Percentiles rank a stretch among this genome's conserved stretches.
Evolutionary conservation across 169 alveolate genomes (phyloP).

Genomic region (Eimeria praecox): DNA sequence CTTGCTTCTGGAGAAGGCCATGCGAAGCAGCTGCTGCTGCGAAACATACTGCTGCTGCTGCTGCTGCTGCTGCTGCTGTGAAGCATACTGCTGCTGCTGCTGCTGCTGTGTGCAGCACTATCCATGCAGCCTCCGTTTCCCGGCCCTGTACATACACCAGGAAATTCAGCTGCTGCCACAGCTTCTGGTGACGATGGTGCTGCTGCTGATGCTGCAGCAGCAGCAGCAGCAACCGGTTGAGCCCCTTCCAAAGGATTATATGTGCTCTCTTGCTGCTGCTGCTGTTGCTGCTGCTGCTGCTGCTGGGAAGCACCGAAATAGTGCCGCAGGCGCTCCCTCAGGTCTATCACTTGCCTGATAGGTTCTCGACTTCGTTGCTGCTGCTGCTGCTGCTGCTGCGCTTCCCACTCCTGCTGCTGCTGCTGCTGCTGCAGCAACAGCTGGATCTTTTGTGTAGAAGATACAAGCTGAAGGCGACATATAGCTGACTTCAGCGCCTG

Average conservation of each 20-base stretch:
- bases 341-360: not conserved
- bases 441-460: not conserved
- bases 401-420: conserved; percentile 19
- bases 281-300: conserved; percentile 53
- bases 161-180: not conserved
- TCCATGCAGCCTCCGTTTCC: not conserved
- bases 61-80: not conserved
- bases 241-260: conserved; percentile 6
- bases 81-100: not conserved
- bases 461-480: not conserved
- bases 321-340: not conserved
- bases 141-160: not conserved
- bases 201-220: conserved; percentile 24
- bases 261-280: not conserved
- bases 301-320: not conserved
- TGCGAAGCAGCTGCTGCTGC: not conserved
- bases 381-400: not conserved
- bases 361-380: not conserved
- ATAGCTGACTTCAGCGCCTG: conserved; percentile 11
- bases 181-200: not conserved
- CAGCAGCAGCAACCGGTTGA: no score
- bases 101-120: not conserved
- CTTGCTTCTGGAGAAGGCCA: not conserved
- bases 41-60: conserved; percentile 20
- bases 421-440: conserved; percentile 39